phyloP scores from a whole-genome alignment of 805 yeast species.

The Saccharomycopsis microspora region DNA sequence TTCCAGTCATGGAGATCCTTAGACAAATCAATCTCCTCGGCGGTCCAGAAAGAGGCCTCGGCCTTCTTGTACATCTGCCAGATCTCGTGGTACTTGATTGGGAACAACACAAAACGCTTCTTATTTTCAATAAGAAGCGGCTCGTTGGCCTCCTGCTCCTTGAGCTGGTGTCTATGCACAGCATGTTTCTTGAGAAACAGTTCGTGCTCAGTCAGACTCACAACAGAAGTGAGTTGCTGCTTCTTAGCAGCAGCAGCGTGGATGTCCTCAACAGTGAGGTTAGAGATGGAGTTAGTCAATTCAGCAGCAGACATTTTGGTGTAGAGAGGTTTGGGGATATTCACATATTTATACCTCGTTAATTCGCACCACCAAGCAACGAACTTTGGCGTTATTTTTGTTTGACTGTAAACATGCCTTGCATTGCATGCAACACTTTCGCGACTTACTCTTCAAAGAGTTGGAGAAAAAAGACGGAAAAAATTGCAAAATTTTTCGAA shows the following conservation, averaged over 20 bases:
- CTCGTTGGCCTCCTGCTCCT: slow-evolving; percentile 74
- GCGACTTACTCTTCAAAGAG: not conserved
- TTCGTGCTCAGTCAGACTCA: slow-evolving; percentile 29
- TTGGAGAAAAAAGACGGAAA: too few species aligned
- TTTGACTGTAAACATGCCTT: not conserved
- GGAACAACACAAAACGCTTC: slow-evolving; percentile 85
- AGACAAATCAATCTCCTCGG: slow-evolving; percentile 93
- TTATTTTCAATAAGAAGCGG: slow-evolving; percentile 80
- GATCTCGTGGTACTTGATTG: slow-evolving; percentile 92
- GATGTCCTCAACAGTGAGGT: slow-evolving; percentile 9
- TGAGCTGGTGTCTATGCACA: slow-evolving; percentile 62
- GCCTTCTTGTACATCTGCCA: slow-evolving; percentile 99
- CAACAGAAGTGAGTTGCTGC: not conserved
- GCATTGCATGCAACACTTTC: not conserved
- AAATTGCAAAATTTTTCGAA: too few species aligned
- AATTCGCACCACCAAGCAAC: slow-evolving; percentile 2
- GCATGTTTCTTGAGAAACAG: slow-evolving; percentile 49
- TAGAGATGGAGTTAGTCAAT: slow-evolving; percentile 4
- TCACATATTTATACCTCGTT: not conserved
- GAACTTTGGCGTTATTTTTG: slow-evolving; percentile 2
- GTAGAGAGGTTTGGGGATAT: slow-evolving; percentile 8
- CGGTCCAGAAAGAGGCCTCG: slow-evolving; percentile 99
- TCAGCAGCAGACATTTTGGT: slow-evolving; percentile 8
- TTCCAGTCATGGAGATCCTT: slow-evolving; percentile 94
- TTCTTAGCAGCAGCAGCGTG: slow-evolving; percentile 15